Base-by-base conservation (phyloP, 306 rosid species). In the Parietaria judaica region DNA sequence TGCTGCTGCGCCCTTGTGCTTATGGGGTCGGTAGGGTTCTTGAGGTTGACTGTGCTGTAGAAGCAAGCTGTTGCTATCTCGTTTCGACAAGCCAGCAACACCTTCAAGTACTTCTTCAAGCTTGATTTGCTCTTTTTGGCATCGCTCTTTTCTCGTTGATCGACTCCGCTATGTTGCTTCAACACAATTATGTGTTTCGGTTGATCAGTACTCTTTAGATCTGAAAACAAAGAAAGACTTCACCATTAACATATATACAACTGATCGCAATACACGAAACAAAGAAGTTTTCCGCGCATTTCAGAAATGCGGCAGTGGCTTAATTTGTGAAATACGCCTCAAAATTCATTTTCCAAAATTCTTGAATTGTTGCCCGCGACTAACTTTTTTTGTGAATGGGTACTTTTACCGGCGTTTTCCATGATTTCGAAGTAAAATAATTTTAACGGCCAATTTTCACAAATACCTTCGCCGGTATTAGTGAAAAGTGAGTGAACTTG, bases 61-160 rank as follows among this genome's bases (percentile, higher is more conserved):
- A 85, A 84, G 59, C 87, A 80, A 80, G 83, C 60, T 14, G 76
- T 58, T 54, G 87, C 74, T 50, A 69, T 70, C 66, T 81, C 81
- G 58, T 76, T 85, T 66, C 80, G 72, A 51, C 78, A 69, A 34
- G 87, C 37, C 56, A 70, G 72, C 37, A 71, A 44, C 31, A 76
- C 67, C 54, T 72, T 69, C 74, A 74, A 81, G 59, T 76, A 73
- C 66, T 74, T 85, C 77, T 81, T 79, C 63, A 43, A 6, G 12
- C 72, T 62, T 34, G 36, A 46, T 67, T 76, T 78, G n/a, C 69
- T 68, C 64, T 74, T 69, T 69, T 74, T 71, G 16, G 14, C 17
- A 41, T 59, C 65, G 56, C 45, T 72, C 50, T 56, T 71, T 58
- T 72, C 66, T 68, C 70, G 66, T 66, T 48, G 58, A 67, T 63